A percentile compares a stretch with the other conserved stretches of the same genome.
Conservation (phyloP, 345 rosid genomes). For the Pistacia integerrima region DNA sequence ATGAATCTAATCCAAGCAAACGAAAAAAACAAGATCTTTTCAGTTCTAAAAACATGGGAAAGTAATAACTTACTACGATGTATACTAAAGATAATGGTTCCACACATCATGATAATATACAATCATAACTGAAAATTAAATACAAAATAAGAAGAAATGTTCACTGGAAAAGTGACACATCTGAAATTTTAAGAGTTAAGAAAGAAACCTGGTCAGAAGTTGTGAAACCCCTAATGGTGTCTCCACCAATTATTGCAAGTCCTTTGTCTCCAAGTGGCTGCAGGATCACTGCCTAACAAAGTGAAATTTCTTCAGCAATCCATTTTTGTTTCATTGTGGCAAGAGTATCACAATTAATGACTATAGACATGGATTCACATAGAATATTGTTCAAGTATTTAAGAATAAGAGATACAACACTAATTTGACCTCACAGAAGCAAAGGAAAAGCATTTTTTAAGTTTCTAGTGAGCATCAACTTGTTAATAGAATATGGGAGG, state of each 20-base stretch:
- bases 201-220: slow-evolving; percentile 77
- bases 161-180: neutral
- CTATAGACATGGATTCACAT: neutral
- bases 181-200: slow-evolving; percentile 4
- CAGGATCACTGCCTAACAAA: slow-evolving; percentile 78
- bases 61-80: neutral
- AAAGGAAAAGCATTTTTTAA: no score
- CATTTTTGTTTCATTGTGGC: neutral
- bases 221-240: slow-evolving; percentile 89
- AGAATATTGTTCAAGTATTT: neutral
- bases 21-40: neutral
- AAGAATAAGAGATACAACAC: neutral
- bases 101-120: neutral
- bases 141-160: neutral
- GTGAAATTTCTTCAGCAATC: slow-evolving; percentile 21
- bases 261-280: slow-evolving; percentile 92
- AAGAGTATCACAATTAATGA: slow-evolving; percentile 1
- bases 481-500: neutral
- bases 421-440: neutral
- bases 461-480: neutral
- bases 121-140: neutral
- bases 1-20: neutral
- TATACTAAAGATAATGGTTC: neutral
- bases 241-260: slow-evolving; percentile 74
- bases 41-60: neutral